These are phyloP conservation scores for Aphanomyces stellatus DNA, from an alignment of 352 stramenopile genomes.

Conservation along the genomic window DNA sequence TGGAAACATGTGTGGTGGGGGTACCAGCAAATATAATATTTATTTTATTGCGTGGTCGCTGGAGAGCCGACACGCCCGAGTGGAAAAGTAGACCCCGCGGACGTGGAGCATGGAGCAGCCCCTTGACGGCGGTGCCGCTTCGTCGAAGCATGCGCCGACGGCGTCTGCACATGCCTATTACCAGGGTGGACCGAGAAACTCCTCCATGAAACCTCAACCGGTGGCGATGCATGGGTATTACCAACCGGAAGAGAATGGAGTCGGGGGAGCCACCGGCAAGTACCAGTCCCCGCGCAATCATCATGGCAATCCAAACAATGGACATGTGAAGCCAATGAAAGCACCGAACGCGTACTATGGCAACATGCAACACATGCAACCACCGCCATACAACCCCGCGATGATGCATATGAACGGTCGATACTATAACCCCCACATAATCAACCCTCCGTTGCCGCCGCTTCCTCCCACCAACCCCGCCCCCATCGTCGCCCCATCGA, in stretches of 20 bases:
- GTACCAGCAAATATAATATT: neutral
- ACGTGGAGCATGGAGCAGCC: slow-evolving; percentile 19
- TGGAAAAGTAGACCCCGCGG: neutral
- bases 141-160: neutral
- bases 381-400: slow-evolving; percentile 3
- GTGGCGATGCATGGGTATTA: neutral
- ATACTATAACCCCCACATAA: slow-evolving; percentile 14
- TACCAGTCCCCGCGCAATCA: slow-evolving; percentile 3
- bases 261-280: neutral
- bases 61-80: neutral
- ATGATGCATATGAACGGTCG: slow-evolving; percentile 6
- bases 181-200: neutral
- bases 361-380: neutral
- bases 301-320: neutral
- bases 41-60: slow-evolving; percentile 12
- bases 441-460: slow-evolving; percentile 16
- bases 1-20: neutral
- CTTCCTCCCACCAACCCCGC: slow-evolving; percentile 43
- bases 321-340: neutral
- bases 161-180: neutral
- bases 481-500: slow-evolving; percentile 30
- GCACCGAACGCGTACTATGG: neutral
- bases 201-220: neutral
- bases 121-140: neutral
- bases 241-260: neutral